Conservation (phyloP, 108 stramenopile species). For the Phaeodactylum tricornutum region DNA sequence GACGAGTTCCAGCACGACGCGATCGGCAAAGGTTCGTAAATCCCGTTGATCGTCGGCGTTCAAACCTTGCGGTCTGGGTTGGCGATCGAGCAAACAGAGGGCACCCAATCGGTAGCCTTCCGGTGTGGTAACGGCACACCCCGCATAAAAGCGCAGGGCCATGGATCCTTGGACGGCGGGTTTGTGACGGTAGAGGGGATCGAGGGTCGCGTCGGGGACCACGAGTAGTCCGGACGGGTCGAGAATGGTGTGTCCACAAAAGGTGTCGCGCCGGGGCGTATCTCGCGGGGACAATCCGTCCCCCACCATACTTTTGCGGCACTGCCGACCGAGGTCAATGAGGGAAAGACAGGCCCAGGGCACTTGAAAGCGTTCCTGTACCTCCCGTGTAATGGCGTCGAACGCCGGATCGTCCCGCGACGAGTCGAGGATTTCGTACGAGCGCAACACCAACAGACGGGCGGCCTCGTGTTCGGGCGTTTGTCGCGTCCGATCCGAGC, state of each 20-base stretch:
- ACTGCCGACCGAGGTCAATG: constrained; percentile 63
- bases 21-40: background rate
- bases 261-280: constrained; percentile 51
- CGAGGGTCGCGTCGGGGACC: constrained; percentile 44
- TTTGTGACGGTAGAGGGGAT: constrained; percentile 54
- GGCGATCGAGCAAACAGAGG: constrained; percentile 1
- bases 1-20: constrained; percentile 1
- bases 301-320: constrained; percentile 14
- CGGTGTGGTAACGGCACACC: constrained; percentile 43
- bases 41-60: background rate
- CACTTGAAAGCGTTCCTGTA: constrained; percentile 41
- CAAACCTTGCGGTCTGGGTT: constrained; percentile 5
- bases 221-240: constrained; percentile 26
- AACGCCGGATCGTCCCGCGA: constrained; percentile 37
- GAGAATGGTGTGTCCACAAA: constrained; percentile 59
- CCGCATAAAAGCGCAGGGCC: constrained; percentile 64
- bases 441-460: constrained; percentile 40
- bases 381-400: constrained; percentile 31
- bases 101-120: constrained; percentile 26
- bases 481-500: no score
- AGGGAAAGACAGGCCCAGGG: constrained; percentile 62
- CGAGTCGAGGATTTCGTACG: constrained; percentile 44
- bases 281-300: constrained; percentile 33
- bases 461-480: constrained; percentile 48
- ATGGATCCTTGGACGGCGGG: constrained; percentile 42